Evolutionary conservation across 371 early-diverging fungal species (phyloP).

Genomic region (Saksenaea vasiformis): DNA sequence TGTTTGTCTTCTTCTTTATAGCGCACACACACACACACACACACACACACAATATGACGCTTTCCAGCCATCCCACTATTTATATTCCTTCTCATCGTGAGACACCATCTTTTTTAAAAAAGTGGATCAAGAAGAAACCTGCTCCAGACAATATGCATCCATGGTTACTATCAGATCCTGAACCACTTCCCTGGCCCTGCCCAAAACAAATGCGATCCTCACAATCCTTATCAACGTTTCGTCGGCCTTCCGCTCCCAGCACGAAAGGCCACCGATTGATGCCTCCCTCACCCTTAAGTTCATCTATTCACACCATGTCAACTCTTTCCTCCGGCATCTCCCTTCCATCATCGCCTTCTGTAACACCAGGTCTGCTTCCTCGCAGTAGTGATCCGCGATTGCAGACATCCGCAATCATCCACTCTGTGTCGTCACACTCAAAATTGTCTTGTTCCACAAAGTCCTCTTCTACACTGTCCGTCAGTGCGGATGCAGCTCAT

Average conservation of each 20-base stretch:
- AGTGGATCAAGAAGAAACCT: slow-evolving; percentile 19
- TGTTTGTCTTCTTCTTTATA: background rate
- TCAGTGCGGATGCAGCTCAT: background rate
- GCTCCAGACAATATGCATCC: slow-evolving; percentile 18
- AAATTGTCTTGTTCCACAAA: background rate
- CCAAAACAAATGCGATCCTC: background rate
- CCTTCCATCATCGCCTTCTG: background rate
- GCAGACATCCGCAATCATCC: background rate
- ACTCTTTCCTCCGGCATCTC: background rate
- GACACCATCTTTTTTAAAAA: slow-evolving; percentile 4
- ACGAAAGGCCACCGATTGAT: background rate
- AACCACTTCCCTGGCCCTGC: slow-evolving; percentile 13
- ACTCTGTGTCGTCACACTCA: background rate
- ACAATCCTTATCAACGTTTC: background rate
- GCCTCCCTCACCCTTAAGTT: background rate
- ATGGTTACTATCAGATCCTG: slow-evolving; percentile 5
- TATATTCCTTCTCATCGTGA: slow-evolving; percentile 14
- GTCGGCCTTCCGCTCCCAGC: background rate
- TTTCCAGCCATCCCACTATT: slow-evolving; percentile 15
- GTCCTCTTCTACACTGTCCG: background rate
- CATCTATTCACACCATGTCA: background rate
- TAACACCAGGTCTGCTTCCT: background rate
- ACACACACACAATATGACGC: too few species aligned
- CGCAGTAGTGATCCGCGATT: slow-evolving; percentile 5
- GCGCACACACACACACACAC: too few species aligned